Evolutionary conservation across 768 basidiomycete species (phyloP).

Genomic region (Cystobasidium ongulense): DNA sequence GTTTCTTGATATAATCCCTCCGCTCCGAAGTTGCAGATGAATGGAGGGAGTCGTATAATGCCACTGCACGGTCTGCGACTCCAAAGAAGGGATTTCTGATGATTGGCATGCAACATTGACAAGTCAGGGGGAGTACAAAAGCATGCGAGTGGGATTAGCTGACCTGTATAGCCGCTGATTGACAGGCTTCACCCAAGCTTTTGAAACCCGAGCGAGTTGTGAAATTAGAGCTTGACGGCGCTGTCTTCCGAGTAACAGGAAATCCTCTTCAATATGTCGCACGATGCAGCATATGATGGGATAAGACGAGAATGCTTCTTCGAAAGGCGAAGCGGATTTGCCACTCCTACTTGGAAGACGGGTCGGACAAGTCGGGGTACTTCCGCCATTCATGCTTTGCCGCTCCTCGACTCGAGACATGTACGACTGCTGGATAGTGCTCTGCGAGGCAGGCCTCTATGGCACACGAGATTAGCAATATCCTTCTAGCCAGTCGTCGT

Average conservation of each 20-base stretch:
- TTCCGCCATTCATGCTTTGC: too few species aligned
- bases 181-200: constrained; percentile 3
- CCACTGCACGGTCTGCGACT: background rate
- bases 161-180: background rate
- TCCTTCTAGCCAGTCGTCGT: too few species aligned
- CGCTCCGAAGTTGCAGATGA: background rate
- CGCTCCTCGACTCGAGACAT: too few species aligned
- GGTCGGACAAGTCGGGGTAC: background rate
- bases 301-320: background rate
- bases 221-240: background rate
- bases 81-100: constrained; percentile 5
- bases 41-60: background rate
- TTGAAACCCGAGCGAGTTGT: background rate
- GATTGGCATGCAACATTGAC: background rate
- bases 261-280: background rate
- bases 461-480: too few species aligned
- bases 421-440: too few species aligned
- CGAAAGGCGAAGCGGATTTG: background rate
- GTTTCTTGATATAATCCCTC: background rate
- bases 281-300: background rate
- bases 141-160: background rate
- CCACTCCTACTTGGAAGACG: background rate
- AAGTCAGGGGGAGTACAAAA: background rate
- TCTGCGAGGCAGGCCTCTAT: too few species aligned
- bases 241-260: background rate